Conservation (phyloP, 495 filamentous ascomycete species). For the Annulohypoxylon stygium region DNA sequence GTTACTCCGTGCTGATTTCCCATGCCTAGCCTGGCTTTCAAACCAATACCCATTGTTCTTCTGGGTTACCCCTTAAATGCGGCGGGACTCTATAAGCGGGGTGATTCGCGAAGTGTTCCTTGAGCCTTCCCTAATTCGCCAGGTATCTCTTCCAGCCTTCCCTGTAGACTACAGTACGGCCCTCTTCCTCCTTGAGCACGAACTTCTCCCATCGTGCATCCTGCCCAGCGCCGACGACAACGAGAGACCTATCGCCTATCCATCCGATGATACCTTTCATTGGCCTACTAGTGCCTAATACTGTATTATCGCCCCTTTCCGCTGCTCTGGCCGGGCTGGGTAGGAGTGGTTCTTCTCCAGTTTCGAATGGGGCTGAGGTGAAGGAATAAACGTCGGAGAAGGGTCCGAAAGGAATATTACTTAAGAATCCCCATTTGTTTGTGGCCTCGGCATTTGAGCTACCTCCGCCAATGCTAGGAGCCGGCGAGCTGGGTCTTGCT, state of each 20-base stretch:
- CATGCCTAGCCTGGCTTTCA: conserved; percentile 19
- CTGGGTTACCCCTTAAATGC: background rate
- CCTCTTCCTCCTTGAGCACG: conserved; percentile 73
- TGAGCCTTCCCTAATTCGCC: conserved; percentile 52
- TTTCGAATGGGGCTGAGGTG: conserved; percentile 78
- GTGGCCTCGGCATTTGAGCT: conserved; percentile 62
- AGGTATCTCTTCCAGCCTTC: conserved; percentile 89
- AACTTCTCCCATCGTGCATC: conserved; percentile 91
- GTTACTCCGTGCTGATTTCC: conserved; percentile 41
- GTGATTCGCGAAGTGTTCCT: conserved; percentile 50
- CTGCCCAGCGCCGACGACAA: conserved; percentile 83
- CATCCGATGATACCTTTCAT: conserved; percentile 83
- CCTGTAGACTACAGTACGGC: conserved; percentile 69
- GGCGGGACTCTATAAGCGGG: conserved; percentile 6
- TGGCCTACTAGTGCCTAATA: conserved; percentile 66
- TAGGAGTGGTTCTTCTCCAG: conserved; percentile 74
- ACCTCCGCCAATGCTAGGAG: conserved; percentile 16
- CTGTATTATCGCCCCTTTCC: conserved; percentile 50
- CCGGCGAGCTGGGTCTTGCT: conserved; percentile 20
- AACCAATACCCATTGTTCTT: conserved; percentile 18
- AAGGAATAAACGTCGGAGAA: conserved; percentile 91
- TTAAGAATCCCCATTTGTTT: conserved; percentile 84
- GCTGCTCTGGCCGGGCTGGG: conserved; percentile 48
- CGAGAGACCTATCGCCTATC: conserved; percentile 73
- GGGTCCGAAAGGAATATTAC: conserved; percentile 82